Evolutionary conservation across 139 green algal species (phyloP).

Genomic region (Closterium sp.): DNA sequence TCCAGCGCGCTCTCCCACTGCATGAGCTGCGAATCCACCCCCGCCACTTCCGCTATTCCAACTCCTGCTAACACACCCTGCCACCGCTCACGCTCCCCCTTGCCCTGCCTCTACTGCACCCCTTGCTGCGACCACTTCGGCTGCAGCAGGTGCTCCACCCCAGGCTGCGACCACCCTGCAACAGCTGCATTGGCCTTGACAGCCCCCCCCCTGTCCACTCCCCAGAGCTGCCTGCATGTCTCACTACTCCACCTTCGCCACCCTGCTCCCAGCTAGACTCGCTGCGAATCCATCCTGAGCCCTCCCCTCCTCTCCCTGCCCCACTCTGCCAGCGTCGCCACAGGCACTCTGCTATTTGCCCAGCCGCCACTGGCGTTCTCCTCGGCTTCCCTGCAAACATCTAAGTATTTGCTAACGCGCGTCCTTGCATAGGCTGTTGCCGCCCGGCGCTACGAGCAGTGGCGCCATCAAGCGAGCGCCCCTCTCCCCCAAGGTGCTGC

Average conservation of each 20-base stretch:
- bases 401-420: too few relatives aligned
- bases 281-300: not conserved
- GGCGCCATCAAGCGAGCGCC: too few relatives aligned
- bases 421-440: too few relatives aligned
- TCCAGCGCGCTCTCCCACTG: too few relatives aligned
- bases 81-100: not conserved
- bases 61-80: not conserved
- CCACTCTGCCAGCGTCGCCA: not conserved
- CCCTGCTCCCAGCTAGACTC: not conserved
- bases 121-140: too few relatives aligned
- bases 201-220: not conserved
- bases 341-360: too few relatives aligned
- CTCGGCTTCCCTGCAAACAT: too few relatives aligned
- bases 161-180: too few relatives aligned
- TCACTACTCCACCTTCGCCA: not conserved
- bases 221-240: not conserved
- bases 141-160: not conserved
- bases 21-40: not conserved
- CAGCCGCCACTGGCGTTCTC: too few relatives aligned
- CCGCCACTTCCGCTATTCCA: not conserved
- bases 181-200: not conserved
- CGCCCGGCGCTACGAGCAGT: too few relatives aligned
- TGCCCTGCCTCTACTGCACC: not conserved
- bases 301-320: not conserved
- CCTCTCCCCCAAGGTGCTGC: too few relatives aligned